A percentile compares a stretch with the other conserved stretches of the same genome.
These are phyloP conservation scores for Boechera divaricarpa DNA, from an alignment of 345 rosid genomes.

Conservation along the genomic window DNA sequence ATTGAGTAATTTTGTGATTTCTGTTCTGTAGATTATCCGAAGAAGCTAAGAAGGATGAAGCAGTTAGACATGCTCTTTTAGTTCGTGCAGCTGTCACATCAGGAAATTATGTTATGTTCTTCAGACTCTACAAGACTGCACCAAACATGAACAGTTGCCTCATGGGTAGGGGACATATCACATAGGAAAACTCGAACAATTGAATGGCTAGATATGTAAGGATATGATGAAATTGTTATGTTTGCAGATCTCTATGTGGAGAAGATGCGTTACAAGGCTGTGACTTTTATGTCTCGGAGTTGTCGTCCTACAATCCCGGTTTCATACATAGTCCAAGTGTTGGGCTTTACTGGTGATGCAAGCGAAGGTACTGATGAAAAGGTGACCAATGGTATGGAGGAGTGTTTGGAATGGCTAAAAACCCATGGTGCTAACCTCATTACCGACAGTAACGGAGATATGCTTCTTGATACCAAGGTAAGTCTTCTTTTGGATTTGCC, in stretches of 20 bases:
- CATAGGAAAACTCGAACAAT: conserved; percentile 15
- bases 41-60: conserved; percentile 72
- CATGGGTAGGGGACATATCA: conserved; percentile 71
- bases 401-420: conserved; percentile 89
- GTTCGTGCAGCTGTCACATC: conserved; percentile 95
- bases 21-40: conserved; percentile 65
- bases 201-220: conserved; percentile 2
- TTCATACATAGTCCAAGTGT: conserved; percentile 69
- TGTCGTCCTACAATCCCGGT: conserved; percentile 92
- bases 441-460: conserved; percentile 67
- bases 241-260: conserved; percentile 86
- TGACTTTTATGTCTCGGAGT: conserved; percentile 79
- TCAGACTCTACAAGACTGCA: conserved; percentile 81
- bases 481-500: conserved; percentile 9
- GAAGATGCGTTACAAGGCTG: conserved; percentile 94
- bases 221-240: conserved; percentile 19
- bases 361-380: conserved; percentile 62
- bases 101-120: conserved; percentile 87
- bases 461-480: conserved; percentile 89
- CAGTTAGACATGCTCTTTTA: conserved; percentile 93
- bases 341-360: conserved; percentile 62
- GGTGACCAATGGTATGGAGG: conserved; percentile 64
- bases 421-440: conserved; percentile 79
- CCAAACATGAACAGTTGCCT: conserved; percentile 90
- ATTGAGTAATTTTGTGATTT: conserved; percentile 7